A percentile compares a stretch with the other conserved stretches of the same genome.
Evolutionary conservation across 805 yeast species (phyloP).

Genomic region (Myxozyma geophila): DNA sequence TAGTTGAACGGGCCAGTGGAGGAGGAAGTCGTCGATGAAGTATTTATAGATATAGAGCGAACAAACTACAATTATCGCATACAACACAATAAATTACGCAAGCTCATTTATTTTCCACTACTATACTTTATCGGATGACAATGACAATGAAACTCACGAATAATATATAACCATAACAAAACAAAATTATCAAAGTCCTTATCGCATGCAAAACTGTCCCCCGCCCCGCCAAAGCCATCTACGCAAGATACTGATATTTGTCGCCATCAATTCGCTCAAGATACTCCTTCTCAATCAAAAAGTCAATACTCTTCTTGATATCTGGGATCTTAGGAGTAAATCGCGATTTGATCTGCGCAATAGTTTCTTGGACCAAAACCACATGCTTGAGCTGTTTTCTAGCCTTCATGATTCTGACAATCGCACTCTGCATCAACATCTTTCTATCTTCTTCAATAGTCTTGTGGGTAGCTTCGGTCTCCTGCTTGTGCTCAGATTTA

Average conservation of each 20-base stretch:
- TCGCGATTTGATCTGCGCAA: slow-evolving; percentile 79
- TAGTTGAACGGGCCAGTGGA: slow-evolving; percentile 34
- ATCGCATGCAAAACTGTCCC: not conserved
- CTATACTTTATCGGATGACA: too few species aligned
- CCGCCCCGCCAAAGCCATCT: not conserved
- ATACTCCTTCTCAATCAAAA: slow-evolving; percentile 83
- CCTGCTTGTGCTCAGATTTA: slow-evolving; percentile 66
- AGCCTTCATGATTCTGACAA: slow-evolving; percentile 96
- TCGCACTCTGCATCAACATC: slow-evolving; percentile 85
- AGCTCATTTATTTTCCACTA: too few species aligned
- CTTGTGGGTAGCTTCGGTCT: slow-evolving; percentile 71
- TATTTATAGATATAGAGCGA: too few species aligned
- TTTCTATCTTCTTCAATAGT: slow-evolving; percentile 87
- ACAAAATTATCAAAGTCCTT: not conserved
- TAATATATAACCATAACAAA: not conserved
- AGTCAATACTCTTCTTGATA: slow-evolving; percentile 83
- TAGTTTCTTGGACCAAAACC: slow-evolving; percentile 81
- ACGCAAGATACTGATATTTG: slow-evolving; percentile 82
- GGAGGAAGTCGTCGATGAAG: slow-evolving; percentile 16
- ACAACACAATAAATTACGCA: too few species aligned
- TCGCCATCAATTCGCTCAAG: slow-evolving; percentile 74
- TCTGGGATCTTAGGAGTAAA: slow-evolving; percentile 86
- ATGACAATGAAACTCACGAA: too few species aligned
- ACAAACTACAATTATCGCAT: too few species aligned
- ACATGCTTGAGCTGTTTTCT: slow-evolving; percentile 79